Conservation (phyloP, 2,329 filamentous ascomycete species). For the Ophiostoma australiae region DNA sequence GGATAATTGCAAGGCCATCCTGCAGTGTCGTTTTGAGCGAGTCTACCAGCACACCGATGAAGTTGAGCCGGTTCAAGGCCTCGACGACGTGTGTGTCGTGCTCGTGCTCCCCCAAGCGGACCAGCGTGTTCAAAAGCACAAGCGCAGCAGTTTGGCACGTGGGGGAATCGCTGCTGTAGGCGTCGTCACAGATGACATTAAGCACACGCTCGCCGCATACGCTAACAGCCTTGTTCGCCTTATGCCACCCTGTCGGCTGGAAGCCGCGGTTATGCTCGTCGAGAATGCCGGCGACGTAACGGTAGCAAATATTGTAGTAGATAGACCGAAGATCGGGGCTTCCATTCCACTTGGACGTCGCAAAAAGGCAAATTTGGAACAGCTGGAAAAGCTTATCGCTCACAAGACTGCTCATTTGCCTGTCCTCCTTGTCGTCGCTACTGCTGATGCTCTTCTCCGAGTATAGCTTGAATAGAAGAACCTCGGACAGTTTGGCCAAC, state of each 20-base stretch:
- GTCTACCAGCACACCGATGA: slow-evolving; percentile 84
- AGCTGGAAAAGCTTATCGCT: slow-evolving; percentile 88
- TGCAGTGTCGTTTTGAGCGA: slow-evolving; percentile 71
- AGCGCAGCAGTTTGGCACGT: slow-evolving; percentile 80
- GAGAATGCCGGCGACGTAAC: slow-evolving; percentile 69
- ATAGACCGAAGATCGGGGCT: slow-evolving; percentile 69
- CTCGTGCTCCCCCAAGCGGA: slow-evolving; percentile 61
- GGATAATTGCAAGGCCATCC: slow-evolving; percentile 56
- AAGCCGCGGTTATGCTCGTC: slow-evolving; percentile 46
- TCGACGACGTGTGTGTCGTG: slow-evolving; percentile 72
- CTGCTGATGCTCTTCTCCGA: slow-evolving; percentile 35
- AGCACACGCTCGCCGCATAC: slow-evolving; percentile 70
- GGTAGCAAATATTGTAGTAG: slow-evolving; percentile 88
- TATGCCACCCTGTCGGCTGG: slow-evolving; percentile 42
- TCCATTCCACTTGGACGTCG: slow-evolving; percentile 68
- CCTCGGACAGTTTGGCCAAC: slow-evolving; percentile 69
- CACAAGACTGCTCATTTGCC: slow-evolving; percentile 62
- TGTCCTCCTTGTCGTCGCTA: slow-evolving; percentile 41
- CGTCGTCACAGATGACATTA: slow-evolving; percentile 87
- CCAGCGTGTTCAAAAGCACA: slow-evolving; percentile 73
- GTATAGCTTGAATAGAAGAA: slow-evolving; percentile 67
- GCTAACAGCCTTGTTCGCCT: slow-evolving; percentile 68
- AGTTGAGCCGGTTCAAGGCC: slow-evolving; percentile 77
- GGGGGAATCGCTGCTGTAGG: slow-evolving; percentile 72
- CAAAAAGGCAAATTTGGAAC: slow-evolving; percentile 79